A percentile compares a stretch with the other conserved stretches of the same genome.
phyloP scores from a whole-genome alignment of 1,284 basidiomycete species.

The Cryptococcus sp. region DNA sequence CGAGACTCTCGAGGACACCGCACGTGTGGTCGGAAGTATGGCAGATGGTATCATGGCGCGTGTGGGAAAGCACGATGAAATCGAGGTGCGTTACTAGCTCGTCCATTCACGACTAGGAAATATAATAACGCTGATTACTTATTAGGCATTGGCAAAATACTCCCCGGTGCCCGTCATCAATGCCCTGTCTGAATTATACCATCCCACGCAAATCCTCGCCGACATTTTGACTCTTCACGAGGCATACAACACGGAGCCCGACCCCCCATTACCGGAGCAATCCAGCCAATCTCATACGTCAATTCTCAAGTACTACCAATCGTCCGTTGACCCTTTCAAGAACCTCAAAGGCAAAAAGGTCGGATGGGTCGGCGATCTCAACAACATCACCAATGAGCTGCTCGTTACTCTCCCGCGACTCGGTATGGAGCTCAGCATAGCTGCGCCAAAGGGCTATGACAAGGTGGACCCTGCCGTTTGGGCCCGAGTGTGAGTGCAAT shows the following conservation, averaged over 20 bases:
- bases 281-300: constrained; percentile 13
- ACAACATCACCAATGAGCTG: constrained; percentile 97
- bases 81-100: constrained; percentile 66
- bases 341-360: constrained; percentile 65
- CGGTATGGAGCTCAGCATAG: constrained; percentile 83
- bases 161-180: constrained; percentile 93
- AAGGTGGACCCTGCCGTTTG: constrained; percentile 75
- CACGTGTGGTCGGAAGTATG: constrained; percentile 86
- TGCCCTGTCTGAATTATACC: constrained; percentile 92
- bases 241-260: constrained; percentile 37
- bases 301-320: constrained; percentile 14
- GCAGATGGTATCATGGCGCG: constrained; percentile 96
- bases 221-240: constrained; percentile 91
- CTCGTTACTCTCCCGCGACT: constrained; percentile 89
- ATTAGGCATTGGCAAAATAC: constrained; percentile 79
- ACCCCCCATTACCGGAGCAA: neutral
- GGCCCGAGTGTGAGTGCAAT: constrained; percentile 62
- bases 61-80: constrained; percentile 86
- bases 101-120: neutral
- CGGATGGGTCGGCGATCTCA: constrained; percentile 92
- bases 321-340: constrained; percentile 32
- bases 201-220: constrained; percentile 93
- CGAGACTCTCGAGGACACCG: constrained; percentile 81
- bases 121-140: neutral
- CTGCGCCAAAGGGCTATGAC: constrained; percentile 68